Evolutionary conservation across 2,329 filamentous ascomycete species (phyloP).

Genomic region (Coniochaeta sp.): DNA sequence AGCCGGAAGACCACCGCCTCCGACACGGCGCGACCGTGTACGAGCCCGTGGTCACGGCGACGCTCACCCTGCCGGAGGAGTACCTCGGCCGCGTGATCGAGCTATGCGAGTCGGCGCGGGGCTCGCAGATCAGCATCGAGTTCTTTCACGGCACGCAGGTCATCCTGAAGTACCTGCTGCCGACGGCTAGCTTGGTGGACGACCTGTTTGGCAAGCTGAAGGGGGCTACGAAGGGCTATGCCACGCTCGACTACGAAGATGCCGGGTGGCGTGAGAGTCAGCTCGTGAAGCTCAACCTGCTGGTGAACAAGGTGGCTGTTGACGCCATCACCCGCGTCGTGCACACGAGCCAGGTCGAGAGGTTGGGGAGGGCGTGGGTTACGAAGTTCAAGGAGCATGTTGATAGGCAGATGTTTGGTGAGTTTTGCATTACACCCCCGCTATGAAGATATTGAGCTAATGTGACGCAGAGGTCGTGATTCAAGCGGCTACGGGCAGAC

Average conservation of each 20-base stretch:
- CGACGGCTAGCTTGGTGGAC: conserved; percentile 83
- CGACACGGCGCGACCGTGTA: conserved; percentile 33
- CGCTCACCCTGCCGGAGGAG: conserved; percentile 86
- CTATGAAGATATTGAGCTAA: conserved; percentile 13
- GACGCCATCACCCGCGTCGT: conserved; percentile 91
- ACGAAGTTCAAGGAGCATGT: conserved; percentile 96
- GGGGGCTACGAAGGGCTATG: conserved; percentile 88
- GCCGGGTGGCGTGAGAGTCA: conserved; percentile 75
- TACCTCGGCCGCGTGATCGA: conserved; percentile 94
- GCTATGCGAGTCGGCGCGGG: conserved; percentile 83
- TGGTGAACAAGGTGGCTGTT: conserved; percentile 89
- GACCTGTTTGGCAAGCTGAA: conserved; percentile 98
- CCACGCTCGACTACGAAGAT: conserved; percentile 94
- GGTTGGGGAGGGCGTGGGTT: conserved; percentile 82
- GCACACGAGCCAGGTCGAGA: conserved; percentile 72
- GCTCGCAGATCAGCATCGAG: conserved; percentile 77
- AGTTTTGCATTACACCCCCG: conserved; percentile 56
- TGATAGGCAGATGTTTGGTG: conserved; percentile 87
- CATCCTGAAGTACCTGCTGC: conserved; percentile 87
- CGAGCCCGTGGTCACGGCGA: conserved; percentile 68
- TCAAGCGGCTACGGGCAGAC: conserved; percentile 76
- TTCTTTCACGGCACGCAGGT: conserved; percentile 92
- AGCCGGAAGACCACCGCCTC: conserved; percentile 43
- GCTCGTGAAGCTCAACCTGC: conserved; percentile 81
- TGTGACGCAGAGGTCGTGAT: conserved; percentile 69